Conservation (phyloP, 1,284 basidiomycete genomes). For the Microbotryum intermedium region DNA sequence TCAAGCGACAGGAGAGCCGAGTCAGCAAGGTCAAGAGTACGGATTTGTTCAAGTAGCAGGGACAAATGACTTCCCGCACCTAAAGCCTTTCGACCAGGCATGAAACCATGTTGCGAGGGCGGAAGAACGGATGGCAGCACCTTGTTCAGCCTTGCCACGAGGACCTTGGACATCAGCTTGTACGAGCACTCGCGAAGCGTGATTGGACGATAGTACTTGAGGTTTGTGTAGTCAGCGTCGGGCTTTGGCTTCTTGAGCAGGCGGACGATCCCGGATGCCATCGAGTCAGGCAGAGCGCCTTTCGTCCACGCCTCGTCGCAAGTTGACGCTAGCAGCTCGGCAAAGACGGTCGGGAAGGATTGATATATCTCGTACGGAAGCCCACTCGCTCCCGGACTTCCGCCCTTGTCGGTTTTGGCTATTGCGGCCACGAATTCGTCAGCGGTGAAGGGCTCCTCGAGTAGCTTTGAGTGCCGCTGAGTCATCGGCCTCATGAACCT, state of each 20-base stretch:
- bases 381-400: too few species aligned
- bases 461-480: too few species aligned
- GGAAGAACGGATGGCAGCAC: not conserved
- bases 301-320: too few species aligned
- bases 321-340: too few species aligned
- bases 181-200: not conserved
- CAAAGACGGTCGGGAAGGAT: too few species aligned
- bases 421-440: too few species aligned
- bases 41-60: not conserved
- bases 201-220: constrained; percentile 2
- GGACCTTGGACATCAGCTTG: not conserved
- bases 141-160: not conserved
- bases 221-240: not conserved
- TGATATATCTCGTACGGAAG: too few species aligned
- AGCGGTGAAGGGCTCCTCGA: too few species aligned
- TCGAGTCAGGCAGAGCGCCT: too few species aligned
- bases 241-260: constrained; percentile 4
- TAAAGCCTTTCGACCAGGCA: not conserved
- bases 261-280: not conserved
- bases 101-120: not conserved
- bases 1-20: constrained; percentile 1
- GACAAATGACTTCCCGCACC: not conserved
- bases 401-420: too few species aligned
- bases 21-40: not conserved
- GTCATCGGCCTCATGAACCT: too few species aligned